Base-by-base conservation (phyloP, 2,329 filamentous ascomycete genomes). In the Emergomyces pasteurianus region DNA sequence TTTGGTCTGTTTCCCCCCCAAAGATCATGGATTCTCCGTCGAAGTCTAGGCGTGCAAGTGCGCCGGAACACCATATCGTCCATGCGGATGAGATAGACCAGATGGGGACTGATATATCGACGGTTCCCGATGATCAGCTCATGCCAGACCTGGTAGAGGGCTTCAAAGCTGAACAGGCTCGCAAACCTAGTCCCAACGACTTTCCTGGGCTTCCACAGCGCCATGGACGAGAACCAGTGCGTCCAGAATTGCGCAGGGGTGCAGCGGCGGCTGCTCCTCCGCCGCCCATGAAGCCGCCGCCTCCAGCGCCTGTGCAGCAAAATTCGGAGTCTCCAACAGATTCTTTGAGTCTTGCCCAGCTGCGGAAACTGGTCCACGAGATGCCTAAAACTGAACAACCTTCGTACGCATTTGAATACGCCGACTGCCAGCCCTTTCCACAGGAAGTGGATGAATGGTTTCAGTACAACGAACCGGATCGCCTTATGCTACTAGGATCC, bases 361-460 rank as follows among this genome's bases (percentile, higher is more conserved):
- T 92, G 57, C 83, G 84, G 65, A 84, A 83, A 65, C 82, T 92
- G 59, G 86, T 92, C 21, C 83, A 85, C 64, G 88, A 92, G 62
- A 85, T 90, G 66, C 87, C 87, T 18, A 84, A 83, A 64, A 71
- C 80, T 58, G 88, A 91, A 65, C 83, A 87, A 57, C 79, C 82
- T 50, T 84, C 85, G 12, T 99, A 99, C 78, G 91, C 94, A 63
- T 99, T 96, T 72, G 83, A 83, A 64, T 92, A 92, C 75, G 78
- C 82, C 31, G 88, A 92, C 73, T 82, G 83, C 60, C 86, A 86
- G 26, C 78, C 84, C 0, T 87, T 95, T 67, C 85, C 89, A 21
- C 90, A 94, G 65, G 94, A 99, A 78, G 81, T 99, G 55, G 90
- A 97, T 71, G 94, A 99, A 76, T 99, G 94, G 94, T 99, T 99